Evolutionary conservation across 2,329 filamentous ascomycete species (phyloP).

Genomic region (Plectosphaerella plurivora): DNA sequence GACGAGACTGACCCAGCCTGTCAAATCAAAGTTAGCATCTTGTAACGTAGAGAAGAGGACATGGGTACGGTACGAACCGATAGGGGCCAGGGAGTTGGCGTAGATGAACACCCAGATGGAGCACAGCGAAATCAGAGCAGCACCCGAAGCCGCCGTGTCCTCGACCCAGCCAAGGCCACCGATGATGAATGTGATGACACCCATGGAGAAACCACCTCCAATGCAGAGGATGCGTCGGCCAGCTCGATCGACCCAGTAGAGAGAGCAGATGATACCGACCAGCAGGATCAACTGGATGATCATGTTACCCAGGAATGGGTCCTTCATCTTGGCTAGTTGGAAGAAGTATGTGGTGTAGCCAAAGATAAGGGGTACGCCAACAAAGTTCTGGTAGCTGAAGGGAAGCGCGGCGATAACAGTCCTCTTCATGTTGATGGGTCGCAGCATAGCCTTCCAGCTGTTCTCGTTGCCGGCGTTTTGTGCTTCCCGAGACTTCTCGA

Average conservation of each 20-base stretch:
- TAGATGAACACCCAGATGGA: not conserved
- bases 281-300: slow-evolving; percentile 8
- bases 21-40: not conserved
- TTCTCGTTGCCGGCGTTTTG: not conserved
- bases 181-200: not conserved
- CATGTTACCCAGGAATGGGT: slow-evolving; percentile 16
- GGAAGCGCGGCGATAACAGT: not conserved
- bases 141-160: slow-evolving; percentile 1
- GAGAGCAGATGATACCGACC: slow-evolving; percentile 10
- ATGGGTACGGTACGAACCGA: not conserved
- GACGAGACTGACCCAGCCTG: slow-evolving; percentile 5
- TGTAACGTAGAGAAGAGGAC: not conserved
- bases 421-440: not conserved
- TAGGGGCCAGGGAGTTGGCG: not conserved
- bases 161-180: not conserved
- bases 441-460: not conserved
- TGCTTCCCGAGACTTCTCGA: not conserved
- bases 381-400: slow-evolving; percentile 12
- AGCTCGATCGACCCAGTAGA: slow-evolving; percentile 14
- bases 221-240: slow-evolving; percentile 8
- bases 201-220: not conserved
- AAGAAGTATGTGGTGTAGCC: slow-evolving; percentile 19
- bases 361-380: slow-evolving; percentile 16
- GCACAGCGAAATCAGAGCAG: slow-evolving; percentile 9
- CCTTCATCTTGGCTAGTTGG: slow-evolving; percentile 12